Percentiles rank a stretch among this genome's conserved stretches.
These are phyloP conservation scores for Picea glauca DNA, from an alignment of 75 land plant species.

Conservation along the genomic window DNA sequence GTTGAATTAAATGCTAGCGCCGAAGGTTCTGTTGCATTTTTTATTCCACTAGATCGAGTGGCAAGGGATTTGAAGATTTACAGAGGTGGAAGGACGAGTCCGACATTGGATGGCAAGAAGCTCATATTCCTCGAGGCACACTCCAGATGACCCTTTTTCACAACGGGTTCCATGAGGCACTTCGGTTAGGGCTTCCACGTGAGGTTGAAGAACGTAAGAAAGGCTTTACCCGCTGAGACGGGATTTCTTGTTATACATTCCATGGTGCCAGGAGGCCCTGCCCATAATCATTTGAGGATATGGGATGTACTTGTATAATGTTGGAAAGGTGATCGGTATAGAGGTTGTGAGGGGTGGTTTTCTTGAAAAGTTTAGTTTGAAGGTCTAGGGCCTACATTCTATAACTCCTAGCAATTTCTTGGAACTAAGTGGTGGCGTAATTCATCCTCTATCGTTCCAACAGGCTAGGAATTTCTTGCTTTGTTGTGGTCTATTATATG, in stretches of 20 bases:
- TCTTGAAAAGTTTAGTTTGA: too few relatives aligned
- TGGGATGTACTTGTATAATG: constrained; percentile 89
- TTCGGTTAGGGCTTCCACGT: constrained; percentile 65
- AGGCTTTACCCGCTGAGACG: constrained; percentile 64
- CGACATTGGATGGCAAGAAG: neutral
- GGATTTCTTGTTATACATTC: constrained; percentile 94
- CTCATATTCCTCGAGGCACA: constrained; percentile 78
- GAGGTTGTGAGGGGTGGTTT: constrained; percentile 48
- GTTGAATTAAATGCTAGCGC: constrained; percentile 88
- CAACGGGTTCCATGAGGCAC: constrained; percentile 88
- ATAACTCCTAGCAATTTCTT: too few relatives aligned
- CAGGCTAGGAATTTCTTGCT: too few relatives aligned
- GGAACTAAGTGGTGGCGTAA: too few relatives aligned
- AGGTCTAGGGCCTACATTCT: too few relatives aligned
- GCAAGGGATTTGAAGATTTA: constrained; percentile 57
- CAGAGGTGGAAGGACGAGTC: constrained; percentile 24
- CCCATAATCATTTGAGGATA: constrained; percentile 69
- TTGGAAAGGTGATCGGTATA: constrained; percentile 42
- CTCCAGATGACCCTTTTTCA: constrained; percentile 84
- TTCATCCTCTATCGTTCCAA: too few relatives aligned
- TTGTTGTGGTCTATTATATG: too few relatives aligned
- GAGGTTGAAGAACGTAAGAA: constrained; percentile 79
- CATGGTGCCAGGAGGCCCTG: constrained; percentile 92
- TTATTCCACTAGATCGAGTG: constrained; percentile 81
- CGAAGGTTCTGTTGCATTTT: constrained; percentile 76